Base-by-base conservation (phyloP, 805 yeast genomes). In the Pichia exigua region DNA sequence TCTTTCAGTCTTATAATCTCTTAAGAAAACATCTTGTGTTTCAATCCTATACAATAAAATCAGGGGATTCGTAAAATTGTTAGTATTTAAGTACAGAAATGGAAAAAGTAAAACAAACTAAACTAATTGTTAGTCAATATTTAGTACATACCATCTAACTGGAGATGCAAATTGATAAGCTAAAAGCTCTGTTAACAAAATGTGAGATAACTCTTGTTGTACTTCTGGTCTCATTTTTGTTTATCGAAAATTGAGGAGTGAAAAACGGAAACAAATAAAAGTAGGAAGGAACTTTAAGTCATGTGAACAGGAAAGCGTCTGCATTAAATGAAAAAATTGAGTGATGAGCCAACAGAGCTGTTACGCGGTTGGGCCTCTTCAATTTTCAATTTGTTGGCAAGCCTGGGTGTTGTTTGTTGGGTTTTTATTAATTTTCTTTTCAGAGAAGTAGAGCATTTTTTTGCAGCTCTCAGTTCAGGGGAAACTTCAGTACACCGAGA, bases 111-210 rank as follows among this genome's bases (percentile, higher is more conserved):
- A 24, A 24, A 24, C 4, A 5, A 24, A 5, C 7, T 24, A 24
- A 24, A 7, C 7, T 24, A 24, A 24, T 24, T 7, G 26, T 24
- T 24, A 4, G 7, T 24, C 7, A 7, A 27, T 27, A 3, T 3
- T 27, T 27, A 27, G 30, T 21, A 65, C 71, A 28, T 61, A 67
- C 98, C 99, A 94, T 79, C 98, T 84, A 59, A 94, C 99, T 46
- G 99, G 99, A 56, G 97, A 91, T 47, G 99, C 99, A 66, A 94
- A 94, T 73, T 94, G 99, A 74, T 91, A 94, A 50, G 99, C 98
- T 73, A 94, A 79, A 62, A 94, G 82, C 78, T 94, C 99, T 27
- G 97, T 90, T 68, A 94, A 78, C 59, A 94, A 77, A 59, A 87
- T 84, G 69, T 94, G 98, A 60, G 99, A 95, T 60, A 94, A 81